Evolutionary conservation across 2,329 filamentous ascomycete genomes (phyloP).

Genomic region (Colletotrichum tropicale): DNA sequence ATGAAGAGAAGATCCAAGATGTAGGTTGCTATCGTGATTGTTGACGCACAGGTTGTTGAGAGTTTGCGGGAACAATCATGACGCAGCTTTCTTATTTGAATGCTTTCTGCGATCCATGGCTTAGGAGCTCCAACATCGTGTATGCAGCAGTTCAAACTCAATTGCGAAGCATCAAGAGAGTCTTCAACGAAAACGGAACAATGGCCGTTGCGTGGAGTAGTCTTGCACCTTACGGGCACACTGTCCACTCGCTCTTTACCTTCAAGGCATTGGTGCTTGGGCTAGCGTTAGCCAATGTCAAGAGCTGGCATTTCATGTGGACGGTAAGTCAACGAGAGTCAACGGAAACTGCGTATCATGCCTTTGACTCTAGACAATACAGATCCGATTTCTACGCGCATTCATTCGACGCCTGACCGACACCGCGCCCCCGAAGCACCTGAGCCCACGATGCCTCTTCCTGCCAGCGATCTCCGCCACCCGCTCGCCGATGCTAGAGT

Average conservation of each 20-base stretch:
- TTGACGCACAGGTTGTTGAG: background rate
- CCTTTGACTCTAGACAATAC: background rate
- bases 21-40: background rate
- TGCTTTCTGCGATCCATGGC: background rate
- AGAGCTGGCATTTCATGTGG: constrained; percentile 4
- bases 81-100: background rate
- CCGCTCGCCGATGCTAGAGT: constrained; percentile 74
- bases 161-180: background rate
- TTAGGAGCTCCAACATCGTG: background rate
- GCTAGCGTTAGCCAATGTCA: background rate
- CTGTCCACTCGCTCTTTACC: background rate
- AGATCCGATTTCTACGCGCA: constrained; percentile 36
- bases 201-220: background rate
- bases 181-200: background rate
- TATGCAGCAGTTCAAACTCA: background rate
- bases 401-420: constrained; percentile 32
- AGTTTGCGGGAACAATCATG: background rate
- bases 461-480: constrained; percentile 60
- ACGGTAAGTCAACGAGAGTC: background rate
- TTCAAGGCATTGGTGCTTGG: background rate
- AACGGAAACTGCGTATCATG: background rate
- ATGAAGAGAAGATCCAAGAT: background rate
- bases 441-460: constrained; percentile 35
- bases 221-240: background rate
- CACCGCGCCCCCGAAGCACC: constrained; percentile 22